Conservation (phyloP, 192 early-diverging fungal genomes). For the Mortierella antarctica region DNA sequence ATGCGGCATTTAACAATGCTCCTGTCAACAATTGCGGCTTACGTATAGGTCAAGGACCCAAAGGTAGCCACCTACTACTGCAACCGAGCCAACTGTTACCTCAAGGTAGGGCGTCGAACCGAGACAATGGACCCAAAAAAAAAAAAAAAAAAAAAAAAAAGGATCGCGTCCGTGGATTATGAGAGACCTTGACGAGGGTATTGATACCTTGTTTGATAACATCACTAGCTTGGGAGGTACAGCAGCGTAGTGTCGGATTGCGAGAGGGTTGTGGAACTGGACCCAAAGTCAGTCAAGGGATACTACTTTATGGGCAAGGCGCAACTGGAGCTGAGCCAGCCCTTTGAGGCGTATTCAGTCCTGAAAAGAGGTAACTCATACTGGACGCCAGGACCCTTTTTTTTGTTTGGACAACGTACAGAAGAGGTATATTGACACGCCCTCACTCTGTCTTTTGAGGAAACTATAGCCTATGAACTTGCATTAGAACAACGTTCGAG, state of each 20-base stretch:
- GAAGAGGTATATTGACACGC: background rate
- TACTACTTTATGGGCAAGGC: constrained; percentile 67
- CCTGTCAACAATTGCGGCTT: no score
- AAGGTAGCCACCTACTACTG: constrained; percentile 77
- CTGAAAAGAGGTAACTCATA: constrained; percentile 53
- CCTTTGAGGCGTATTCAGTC: constrained; percentile 54
- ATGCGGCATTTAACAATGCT: background rate
- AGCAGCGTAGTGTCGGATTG: constrained; percentile 72
- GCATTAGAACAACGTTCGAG: constrained; percentile 65
- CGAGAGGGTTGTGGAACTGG: constrained; percentile 72
- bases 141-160: background rate
- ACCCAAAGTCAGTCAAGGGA: constrained; percentile 72
- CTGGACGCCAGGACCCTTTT: background rate
- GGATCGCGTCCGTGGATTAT: no score
- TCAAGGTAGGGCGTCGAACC: constrained; percentile 54
- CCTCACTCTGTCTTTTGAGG: background rate
- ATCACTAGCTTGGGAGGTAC: constrained; percentile 62
- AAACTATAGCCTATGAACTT: constrained; percentile 66
- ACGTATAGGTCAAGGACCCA: constrained; percentile 68
- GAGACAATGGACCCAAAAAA: background rate
- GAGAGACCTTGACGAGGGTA: background rate
- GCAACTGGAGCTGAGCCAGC: constrained; percentile 59
- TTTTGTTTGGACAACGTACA: background rate
- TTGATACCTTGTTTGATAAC: background rate
- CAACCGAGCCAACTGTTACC: constrained; percentile 83